Evolutionary conservation across 768 basidiomycete genomes (phyloP).

Genomic region (Lactifluus piperatus): DNA sequence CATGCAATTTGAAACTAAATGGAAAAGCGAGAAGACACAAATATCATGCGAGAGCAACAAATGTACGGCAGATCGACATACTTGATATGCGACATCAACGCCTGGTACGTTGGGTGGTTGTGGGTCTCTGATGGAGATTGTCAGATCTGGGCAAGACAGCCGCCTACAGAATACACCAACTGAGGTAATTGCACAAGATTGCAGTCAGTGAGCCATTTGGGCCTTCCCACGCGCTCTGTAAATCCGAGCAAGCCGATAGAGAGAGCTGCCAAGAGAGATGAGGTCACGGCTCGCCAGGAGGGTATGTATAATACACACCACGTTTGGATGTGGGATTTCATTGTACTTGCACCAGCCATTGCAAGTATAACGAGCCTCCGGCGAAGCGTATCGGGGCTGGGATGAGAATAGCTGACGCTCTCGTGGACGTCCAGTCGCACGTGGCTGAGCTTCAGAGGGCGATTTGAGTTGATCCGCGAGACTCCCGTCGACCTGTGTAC

Average conservation of each 20-base stretch:
- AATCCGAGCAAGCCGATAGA: slow-evolving; percentile 22
- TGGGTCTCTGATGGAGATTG: background rate
- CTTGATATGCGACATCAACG: slow-evolving; percentile 15
- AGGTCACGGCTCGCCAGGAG: background rate
- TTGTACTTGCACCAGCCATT: slow-evolving; percentile 19
- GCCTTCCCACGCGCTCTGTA: slow-evolving; percentile 22
- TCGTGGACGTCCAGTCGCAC: background rate
- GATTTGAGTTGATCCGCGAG: background rate
- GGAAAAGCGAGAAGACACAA: background rate
- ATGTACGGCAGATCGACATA: background rate
- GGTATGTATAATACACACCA: slow-evolving; percentile 1
- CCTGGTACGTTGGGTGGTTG: slow-evolving; percentile 1
- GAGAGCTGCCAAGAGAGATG: slow-evolving; percentile 9
- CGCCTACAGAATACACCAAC: background rate
- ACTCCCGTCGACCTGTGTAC: background rate
- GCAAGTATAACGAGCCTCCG: slow-evolving; percentile 14
- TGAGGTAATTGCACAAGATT: slow-evolving; percentile 14
- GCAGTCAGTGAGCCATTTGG: slow-evolving; percentile 22
- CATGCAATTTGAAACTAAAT: slow-evolving; percentile 4
- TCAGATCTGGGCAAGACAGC: background rate
- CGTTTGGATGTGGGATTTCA: background rate
- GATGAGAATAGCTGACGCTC: background rate
- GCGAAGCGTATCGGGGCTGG: slow-evolving; percentile 17
- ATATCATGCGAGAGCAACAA: background rate
- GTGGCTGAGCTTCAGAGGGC: background rate